Evolutionary conservation across 2,329 filamentous ascomycete genomes (phyloP).

Genomic region (Exophiala sp.): DNA sequence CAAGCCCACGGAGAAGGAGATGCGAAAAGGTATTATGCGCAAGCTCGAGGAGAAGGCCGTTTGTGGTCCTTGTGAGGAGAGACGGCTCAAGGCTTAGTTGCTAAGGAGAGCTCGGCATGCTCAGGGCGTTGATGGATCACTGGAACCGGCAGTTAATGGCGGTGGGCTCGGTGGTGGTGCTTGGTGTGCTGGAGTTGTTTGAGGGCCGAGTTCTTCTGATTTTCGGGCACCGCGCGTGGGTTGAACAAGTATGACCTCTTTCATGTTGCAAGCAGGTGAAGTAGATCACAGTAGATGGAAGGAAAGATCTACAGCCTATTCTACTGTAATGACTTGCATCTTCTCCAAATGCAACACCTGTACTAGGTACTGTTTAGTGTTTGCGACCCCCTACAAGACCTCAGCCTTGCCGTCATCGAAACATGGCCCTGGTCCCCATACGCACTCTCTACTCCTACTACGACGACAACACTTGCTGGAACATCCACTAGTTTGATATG

Average conservation of each 20-base stretch:
- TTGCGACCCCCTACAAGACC: too few species aligned
- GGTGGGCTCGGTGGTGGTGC: too few species aligned
- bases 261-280: neutral
- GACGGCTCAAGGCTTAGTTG: constrained; percentile 52
- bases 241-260: neutral
- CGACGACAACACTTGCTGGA: too few species aligned
- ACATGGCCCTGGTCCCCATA: too few species aligned
- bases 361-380: too few species aligned
- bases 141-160: too few species aligned
- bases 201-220: neutral
- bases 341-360: neutral
- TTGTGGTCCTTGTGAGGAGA: constrained; percentile 58
- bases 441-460: too few species aligned
- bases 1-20: constrained; percentile 41
- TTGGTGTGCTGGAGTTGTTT: too few species aligned
- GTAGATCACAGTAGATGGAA: neutral
- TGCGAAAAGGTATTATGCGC: constrained; percentile 38
- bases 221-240: neutral
- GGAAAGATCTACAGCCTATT: neutral
- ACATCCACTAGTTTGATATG: too few species aligned
- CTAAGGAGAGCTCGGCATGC: neutral
- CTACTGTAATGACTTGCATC: neutral
- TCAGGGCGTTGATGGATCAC: too few species aligned
- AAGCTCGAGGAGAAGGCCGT: constrained; percentile 51
- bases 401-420: too few species aligned